phyloP scores from a whole-genome alignment of 257 asterid species.

The Solanum arcanum region DNA sequence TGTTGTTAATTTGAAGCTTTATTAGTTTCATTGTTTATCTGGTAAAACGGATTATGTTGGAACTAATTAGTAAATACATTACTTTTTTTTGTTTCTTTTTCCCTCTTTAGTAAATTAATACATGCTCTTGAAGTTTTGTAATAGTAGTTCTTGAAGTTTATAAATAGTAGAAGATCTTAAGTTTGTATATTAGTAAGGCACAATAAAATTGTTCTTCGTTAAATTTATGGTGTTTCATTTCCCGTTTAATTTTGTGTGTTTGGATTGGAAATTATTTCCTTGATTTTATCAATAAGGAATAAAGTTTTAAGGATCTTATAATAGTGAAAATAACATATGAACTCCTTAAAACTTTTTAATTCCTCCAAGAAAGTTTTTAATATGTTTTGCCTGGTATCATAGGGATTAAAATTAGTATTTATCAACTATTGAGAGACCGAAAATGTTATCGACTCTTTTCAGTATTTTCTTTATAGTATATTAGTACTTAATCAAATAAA shows the following conservation, averaged over 20 bases:
- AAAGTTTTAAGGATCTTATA: not conserved
- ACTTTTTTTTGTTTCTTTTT: not conserved
- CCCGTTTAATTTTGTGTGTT: not conserved
- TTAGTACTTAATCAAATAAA: too few species aligned
- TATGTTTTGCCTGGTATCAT: not conserved
- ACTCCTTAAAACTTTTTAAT: not conserved
- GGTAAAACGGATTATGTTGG: not conserved
- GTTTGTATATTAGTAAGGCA: not conserved
- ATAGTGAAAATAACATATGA: not conserved
- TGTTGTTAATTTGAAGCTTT: not conserved
- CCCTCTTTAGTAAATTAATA: not conserved
- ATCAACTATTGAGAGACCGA: not conserved
- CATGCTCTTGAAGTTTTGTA: not conserved
- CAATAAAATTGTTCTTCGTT: not conserved
- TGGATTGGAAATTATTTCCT: not conserved
- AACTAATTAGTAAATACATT: not conserved
- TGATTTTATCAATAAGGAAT: not conserved
- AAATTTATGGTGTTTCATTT: not conserved
- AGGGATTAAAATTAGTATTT: not conserved
- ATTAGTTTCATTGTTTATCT: not conserved
- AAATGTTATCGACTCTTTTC: not conserved
- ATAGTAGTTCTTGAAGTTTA: not conserved
- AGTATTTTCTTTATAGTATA: too few species aligned
- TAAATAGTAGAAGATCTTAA: not conserved
- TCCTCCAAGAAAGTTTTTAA: not conserved